Conservation (phyloP, 768 basidiomycete genomes). For the Tulasnella sp. region DNA sequence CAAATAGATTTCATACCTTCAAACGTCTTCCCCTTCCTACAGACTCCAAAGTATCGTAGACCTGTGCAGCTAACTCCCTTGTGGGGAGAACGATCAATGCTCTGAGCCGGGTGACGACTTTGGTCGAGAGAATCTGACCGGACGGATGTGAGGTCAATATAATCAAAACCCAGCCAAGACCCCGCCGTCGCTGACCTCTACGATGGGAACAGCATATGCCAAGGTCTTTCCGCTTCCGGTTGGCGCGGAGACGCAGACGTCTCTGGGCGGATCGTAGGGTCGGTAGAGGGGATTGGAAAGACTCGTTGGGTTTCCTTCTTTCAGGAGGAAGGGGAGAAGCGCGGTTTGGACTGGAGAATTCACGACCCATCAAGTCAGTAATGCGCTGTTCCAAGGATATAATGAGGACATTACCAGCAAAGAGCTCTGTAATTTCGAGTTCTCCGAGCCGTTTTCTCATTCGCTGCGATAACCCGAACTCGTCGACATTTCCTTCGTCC, state of each 20-base stretch:
- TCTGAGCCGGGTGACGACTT: slow-evolving; percentile 80
- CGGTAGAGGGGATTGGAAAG: slow-evolving; percentile 56
- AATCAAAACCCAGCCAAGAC: no score
- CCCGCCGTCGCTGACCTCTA: slow-evolving; percentile 67
- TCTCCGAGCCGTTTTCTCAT: slow-evolving; percentile 67
- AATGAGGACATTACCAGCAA: slow-evolving; percentile 67
- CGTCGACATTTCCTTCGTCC: slow-evolving; percentile 42
- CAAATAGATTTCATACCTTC: slow-evolving; percentile 58
- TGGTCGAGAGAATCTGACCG: slow-evolving; percentile 66
- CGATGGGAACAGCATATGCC: slow-evolving; percentile 91
- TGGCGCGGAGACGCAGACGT: slow-evolving; percentile 93
- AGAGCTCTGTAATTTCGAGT: slow-evolving; percentile 81
- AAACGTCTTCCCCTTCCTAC: slow-evolving; percentile 83
- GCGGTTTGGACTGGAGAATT: slow-evolving; percentile 76
- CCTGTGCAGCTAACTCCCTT: slow-evolving; percentile 89
- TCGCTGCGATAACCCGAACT: slow-evolving; percentile 57
- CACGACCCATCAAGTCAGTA: background rate
- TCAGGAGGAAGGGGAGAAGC: slow-evolving; percentile 80
- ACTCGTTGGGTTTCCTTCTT: slow-evolving; percentile 41
- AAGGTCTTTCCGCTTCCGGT: slow-evolving; percentile 98
- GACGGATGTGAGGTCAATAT: background rate
- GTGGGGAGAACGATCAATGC: slow-evolving; percentile 92
- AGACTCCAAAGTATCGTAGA: slow-evolving; percentile 87
- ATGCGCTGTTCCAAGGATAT: background rate
- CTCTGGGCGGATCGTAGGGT: slow-evolving; percentile 67